Percentiles rank a stretch among this genome's conserved stretches.
phyloP scores from a whole-genome alignment of 208 protist genomes.

The Trypanosoma theileri region DNA sequence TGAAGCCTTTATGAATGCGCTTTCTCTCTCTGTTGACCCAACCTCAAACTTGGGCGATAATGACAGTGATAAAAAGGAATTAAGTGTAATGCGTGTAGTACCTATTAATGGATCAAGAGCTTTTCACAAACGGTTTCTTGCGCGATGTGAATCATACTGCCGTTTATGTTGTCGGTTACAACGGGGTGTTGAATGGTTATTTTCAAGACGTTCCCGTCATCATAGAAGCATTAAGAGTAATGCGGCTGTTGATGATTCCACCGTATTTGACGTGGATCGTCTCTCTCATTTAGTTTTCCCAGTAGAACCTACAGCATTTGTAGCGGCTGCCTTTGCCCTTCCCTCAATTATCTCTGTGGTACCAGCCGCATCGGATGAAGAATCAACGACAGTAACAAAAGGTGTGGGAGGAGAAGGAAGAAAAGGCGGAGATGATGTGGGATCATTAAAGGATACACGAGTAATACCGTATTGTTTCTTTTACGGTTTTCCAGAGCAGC shows the following conservation, averaged over 20 bases:
- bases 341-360: constrained; percentile 33
- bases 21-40: neutral
- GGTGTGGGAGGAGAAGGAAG: neutral
- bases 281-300: constrained; percentile 33
- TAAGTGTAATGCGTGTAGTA: constrained; percentile 28
- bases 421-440: neutral
- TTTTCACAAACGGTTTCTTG: constrained; percentile 26
- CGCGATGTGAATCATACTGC: constrained; percentile 24
- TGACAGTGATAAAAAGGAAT: constrained; percentile 7
- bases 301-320: constrained; percentile 50
- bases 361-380: constrained; percentile 10
- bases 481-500: constrained; percentile 16
- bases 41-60: too few relatives aligned
- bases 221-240: neutral
- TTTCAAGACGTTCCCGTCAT: constrained; percentile 1
- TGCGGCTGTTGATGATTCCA: neutral
- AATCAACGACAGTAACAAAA: neutral
- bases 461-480: constrained; percentile 34
- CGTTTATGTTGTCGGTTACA: constrained; percentile 22
- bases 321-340: constrained; percentile 51
- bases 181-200: constrained; percentile 25
- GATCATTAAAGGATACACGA: neutral
- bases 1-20: constrained; percentile 19
- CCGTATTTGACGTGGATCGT: constrained; percentile 26
- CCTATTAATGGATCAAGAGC: constrained; percentile 24